phyloP scores from a whole-genome alignment of 2,329 filamentous ascomycete species.

The Colletotrichum falcatum region DNA sequence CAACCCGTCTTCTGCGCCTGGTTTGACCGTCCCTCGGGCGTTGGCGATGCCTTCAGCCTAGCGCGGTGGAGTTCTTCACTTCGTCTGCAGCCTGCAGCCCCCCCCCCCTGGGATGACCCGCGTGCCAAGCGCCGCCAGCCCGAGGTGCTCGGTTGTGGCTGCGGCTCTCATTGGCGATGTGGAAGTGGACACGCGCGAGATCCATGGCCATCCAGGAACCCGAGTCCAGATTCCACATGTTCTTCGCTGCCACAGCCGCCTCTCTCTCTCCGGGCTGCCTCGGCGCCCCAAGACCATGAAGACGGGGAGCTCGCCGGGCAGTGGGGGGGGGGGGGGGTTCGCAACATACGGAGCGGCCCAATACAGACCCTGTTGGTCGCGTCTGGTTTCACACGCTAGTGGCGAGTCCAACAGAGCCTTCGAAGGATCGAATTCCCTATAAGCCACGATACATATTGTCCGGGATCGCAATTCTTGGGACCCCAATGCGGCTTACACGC shows the following conservation, averaged over 20 bases:
- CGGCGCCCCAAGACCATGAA: neutral
- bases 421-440: neutral
- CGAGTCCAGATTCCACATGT: neutral
- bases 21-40: constrained; percentile 18
- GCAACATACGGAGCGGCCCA: neutral
- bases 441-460: constrained; percentile 18
- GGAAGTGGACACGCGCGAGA: constrained; percentile 6
- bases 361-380: neutral
- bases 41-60: constrained; percentile 35
- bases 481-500: too few relatives aligned
- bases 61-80: constrained; percentile 27
- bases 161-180: neutral
- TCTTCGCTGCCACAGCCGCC: neutral
- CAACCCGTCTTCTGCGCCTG: constrained; percentile 1
- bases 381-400: neutral
- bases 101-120: constrained; percentile 7
- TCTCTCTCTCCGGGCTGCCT: neutral
- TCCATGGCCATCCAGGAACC: neutral
- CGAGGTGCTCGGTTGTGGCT: neutral
- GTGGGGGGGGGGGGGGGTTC: too few relatives aligned
- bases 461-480: constrained; percentile 25
- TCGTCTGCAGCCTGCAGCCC: constrained; percentile 10
- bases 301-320: neutral
- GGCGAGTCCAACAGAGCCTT: neutral
- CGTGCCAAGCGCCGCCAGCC: constrained; percentile 5